These are phyloP conservation scores for Chamaenerion angustifolium DNA, from an alignment of 345 rosid genomes.

Conservation along the genomic window DNA sequence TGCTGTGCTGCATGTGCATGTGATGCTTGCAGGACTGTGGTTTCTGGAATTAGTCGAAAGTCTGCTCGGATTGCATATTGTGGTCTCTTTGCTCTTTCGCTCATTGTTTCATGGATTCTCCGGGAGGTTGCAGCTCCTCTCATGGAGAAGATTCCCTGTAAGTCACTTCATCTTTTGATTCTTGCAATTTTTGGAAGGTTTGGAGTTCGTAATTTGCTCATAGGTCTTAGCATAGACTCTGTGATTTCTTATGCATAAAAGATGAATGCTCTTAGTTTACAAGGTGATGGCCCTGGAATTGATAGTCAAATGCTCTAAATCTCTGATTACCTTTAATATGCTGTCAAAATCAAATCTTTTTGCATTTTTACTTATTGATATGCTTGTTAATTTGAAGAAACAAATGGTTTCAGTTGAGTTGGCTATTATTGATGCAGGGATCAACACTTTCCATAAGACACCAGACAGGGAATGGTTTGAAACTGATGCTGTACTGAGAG, in stretches of 20 bases:
- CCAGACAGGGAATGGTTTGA: constrained; percentile 95
- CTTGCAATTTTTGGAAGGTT: background rate
- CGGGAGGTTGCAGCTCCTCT: constrained; percentile 98
- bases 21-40: constrained; percentile 83
- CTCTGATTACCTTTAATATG: no score
- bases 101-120: constrained; percentile 88
- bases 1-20: constrained; percentile 98
- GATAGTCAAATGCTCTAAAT: no score
- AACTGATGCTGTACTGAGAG: constrained; percentile 92
- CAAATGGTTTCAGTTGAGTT: background rate
- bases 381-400: background rate
- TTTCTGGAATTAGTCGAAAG: constrained; percentile 78
- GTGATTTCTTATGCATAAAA: no score
- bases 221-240: no score
- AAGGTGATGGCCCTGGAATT: no score
- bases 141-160: constrained; percentile 96
- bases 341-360: no score
- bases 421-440: constrained; percentile 40
- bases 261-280: no score
- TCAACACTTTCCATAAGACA: constrained; percentile 75
- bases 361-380: background rate
- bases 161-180: constrained; percentile 10
- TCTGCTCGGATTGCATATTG: constrained; percentile 98
- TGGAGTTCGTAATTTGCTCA: background rate
- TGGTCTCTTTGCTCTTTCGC: constrained; percentile 88